Evolutionary conservation across 2,329 filamentous ascomycete genomes (phyloP).

Genomic region (Xylariaceae sp.): DNA sequence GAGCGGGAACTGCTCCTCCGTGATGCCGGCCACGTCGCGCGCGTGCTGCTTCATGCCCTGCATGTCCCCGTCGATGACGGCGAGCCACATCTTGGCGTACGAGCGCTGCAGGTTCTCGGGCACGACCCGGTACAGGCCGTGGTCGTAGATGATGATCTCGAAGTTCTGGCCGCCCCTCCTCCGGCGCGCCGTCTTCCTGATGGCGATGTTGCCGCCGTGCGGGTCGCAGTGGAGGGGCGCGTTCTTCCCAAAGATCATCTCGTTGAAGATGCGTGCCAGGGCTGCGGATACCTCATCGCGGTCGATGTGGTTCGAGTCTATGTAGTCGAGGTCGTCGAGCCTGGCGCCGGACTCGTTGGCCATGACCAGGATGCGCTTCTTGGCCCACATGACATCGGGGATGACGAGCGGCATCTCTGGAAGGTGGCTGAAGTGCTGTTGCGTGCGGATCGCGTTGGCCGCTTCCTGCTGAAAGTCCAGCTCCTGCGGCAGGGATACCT

Average conservation of each 20-base stretch:
- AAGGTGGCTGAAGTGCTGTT: constrained; percentile 70
- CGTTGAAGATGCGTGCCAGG: constrained; percentile 89
- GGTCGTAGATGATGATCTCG: constrained; percentile 92
- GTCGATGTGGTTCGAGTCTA: constrained; percentile 82
- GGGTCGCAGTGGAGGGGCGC: constrained; percentile 95
- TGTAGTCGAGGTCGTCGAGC: constrained; percentile 79
- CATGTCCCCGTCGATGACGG: constrained; percentile 86
- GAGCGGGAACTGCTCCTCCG: constrained; percentile 82
- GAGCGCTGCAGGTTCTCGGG: constrained; percentile 68
- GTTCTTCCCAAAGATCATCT: constrained; percentile 93
- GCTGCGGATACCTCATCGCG: constrained; percentile 92
- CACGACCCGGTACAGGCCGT: constrained; percentile 92
- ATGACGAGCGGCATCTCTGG: constrained; percentile 76
- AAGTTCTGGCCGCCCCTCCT: constrained; percentile 63
- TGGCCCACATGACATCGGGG: constrained; percentile 82
- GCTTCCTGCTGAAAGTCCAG: constrained; percentile 85
- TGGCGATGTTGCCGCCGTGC: constrained; percentile 91
- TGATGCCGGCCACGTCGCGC: constrained; percentile 80
- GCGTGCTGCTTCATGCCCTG: constrained; percentile 80
- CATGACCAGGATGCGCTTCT: constrained; percentile 88
- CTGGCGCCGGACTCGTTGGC: constrained; percentile 81
- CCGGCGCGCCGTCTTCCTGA: constrained; percentile 65
- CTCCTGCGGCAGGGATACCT: constrained; percentile 81
- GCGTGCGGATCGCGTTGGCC: constrained; percentile 70
- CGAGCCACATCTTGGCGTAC: constrained; percentile 96